Conservation (phyloP, 176 grass and related monocot genomes). For the Musa beccarii region DNA sequence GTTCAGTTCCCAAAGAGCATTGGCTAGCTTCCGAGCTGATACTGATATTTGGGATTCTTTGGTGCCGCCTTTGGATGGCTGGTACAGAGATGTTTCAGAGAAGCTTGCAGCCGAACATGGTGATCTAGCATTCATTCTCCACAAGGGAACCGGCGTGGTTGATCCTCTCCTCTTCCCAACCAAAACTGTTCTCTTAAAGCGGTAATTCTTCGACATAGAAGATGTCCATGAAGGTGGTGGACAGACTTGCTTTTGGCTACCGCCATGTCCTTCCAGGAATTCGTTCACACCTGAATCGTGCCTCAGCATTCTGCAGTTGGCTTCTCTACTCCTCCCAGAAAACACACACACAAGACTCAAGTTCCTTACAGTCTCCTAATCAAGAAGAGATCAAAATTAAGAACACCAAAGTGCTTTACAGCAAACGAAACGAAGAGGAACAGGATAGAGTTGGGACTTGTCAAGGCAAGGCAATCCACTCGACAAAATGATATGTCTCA, state of each 20-base stretch:
- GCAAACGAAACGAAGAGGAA: not conserved
- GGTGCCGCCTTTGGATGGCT: conserved; percentile 9
- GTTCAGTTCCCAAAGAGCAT: conserved; percentile 46
- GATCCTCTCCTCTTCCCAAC: conserved; percentile 23
- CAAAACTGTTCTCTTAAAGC: conserved; percentile 33
- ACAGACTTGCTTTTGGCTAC: conserved; percentile 42
- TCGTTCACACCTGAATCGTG: conserved; percentile 10
- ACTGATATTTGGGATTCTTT: conserved; percentile 16
- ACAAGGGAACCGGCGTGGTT: conserved; percentile 3
- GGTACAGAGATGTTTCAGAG: conserved; percentile 29
- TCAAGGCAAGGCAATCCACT: not conserved
- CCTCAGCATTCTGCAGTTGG: conserved; percentile 32
- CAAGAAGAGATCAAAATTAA: not conserved
- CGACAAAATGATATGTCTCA: not conserved
- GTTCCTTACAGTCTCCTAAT: not conserved
- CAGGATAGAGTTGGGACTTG: not conserved
- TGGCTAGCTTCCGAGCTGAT: conserved; percentile 65
- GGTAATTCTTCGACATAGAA: conserved; percentile 28
- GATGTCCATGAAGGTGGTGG: conserved; percentile 40
- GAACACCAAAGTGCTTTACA: not conserved
- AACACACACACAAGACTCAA: no score
- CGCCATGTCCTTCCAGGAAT: not conserved
- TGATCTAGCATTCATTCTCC: conserved; percentile 16
- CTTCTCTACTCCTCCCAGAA: not conserved
- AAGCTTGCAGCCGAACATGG: conserved; percentile 21